These are phyloP conservation scores for Aechmea fasciata DNA, from an alignment of 176 grass and related monocot species.

Conservation along the genomic window DNA sequence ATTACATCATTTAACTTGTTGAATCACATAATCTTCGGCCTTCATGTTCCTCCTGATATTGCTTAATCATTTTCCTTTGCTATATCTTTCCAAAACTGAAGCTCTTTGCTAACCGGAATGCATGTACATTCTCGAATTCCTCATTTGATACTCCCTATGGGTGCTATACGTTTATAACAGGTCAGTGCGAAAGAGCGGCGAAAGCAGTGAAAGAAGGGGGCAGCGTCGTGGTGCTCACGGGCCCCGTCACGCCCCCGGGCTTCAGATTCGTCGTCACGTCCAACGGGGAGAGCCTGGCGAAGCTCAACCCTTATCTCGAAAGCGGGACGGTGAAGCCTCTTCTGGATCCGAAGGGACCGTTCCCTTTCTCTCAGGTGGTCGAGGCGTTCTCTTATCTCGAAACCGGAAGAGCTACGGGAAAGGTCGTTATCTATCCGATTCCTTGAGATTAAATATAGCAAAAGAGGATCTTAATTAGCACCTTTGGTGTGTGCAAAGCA, in stretches of 20 bases:
- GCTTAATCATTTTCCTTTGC: too few relatives aligned
- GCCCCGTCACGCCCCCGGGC: conserved; percentile 47
- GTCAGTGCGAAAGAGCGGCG: conserved; percentile 74
- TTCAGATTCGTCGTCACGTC: conserved; percentile 94
- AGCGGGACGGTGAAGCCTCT: conserved; percentile 66
- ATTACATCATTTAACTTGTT: background rate
- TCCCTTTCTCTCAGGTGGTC: conserved; percentile 58
- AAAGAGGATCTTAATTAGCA: too few relatives aligned
- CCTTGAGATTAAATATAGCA: conserved; percentile 21
- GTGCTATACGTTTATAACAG: conserved; percentile 16
- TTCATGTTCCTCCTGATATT: background rate
- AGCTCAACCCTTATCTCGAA: conserved; percentile 84
- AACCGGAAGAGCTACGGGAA: conserved; percentile 66
- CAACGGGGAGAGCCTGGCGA: conserved; percentile 36
- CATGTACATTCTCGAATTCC: too few relatives aligned
- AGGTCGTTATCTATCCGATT: conserved; percentile 68
- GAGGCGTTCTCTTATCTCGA: conserved; percentile 88
- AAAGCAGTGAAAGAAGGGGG: conserved; percentile 74
- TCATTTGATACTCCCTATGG: too few relatives aligned
- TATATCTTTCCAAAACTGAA: too few relatives aligned
- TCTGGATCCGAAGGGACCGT: conserved; percentile 45
- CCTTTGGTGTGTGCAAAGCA: too few relatives aligned
- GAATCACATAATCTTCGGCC: background rate
- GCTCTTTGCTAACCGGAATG: too few relatives aligned
- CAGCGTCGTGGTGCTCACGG: conserved; percentile 64